Conservation (phyloP, 495 filamentous ascomycete species). For the Thozetella sp. region DNA sequence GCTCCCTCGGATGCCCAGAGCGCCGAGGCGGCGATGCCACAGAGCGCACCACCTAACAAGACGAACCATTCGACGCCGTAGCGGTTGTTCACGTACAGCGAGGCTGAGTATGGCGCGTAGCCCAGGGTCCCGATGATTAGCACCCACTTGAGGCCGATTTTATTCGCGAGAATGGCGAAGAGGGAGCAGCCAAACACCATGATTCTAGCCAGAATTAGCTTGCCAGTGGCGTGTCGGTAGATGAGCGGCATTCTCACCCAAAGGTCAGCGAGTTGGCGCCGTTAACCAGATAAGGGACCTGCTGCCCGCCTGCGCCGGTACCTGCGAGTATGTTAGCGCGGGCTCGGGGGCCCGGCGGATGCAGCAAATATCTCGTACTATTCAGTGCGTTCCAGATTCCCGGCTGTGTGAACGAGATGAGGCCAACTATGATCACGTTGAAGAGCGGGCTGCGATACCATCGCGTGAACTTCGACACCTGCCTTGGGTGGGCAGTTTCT, state of each 20-base stretch:
- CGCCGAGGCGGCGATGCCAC: slow-evolving; percentile 55
- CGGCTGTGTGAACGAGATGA: slow-evolving; percentile 58
- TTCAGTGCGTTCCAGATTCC: slow-evolving; percentile 64
- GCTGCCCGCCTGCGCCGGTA: slow-evolving; percentile 58
- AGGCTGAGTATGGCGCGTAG: slow-evolving; percentile 58
- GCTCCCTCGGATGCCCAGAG: slow-evolving; percentile 63
- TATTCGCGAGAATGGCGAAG: slow-evolving; percentile 53
- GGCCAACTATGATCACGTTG: slow-evolving; percentile 56
- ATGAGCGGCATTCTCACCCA: slow-evolving; percentile 14
- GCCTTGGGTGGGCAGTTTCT: slow-evolving; percentile 13
- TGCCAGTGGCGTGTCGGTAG: too few species aligned
- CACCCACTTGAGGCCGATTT: slow-evolving; percentile 52
- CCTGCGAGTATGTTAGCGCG: slow-evolving; percentile 11
- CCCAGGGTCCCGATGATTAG: slow-evolving; percentile 57
- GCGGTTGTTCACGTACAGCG: slow-evolving; percentile 60
- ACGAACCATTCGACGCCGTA: slow-evolving; percentile 61
- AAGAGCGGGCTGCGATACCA: slow-evolving; percentile 57
- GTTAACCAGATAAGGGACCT: slow-evolving; percentile 57
- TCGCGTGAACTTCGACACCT: slow-evolving; percentile 29
- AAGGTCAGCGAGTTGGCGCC: slow-evolving; percentile 60
- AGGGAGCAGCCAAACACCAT: slow-evolving; percentile 59
- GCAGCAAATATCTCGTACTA: slow-evolving; percentile 18
- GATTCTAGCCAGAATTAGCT: slow-evolving; percentile 23
- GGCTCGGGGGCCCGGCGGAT: background rate
- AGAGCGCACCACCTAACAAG: slow-evolving; percentile 55